Conservation (phyloP, 495 filamentous ascomycete genomes). For the Thermothielavioides terrestris region DNA sequence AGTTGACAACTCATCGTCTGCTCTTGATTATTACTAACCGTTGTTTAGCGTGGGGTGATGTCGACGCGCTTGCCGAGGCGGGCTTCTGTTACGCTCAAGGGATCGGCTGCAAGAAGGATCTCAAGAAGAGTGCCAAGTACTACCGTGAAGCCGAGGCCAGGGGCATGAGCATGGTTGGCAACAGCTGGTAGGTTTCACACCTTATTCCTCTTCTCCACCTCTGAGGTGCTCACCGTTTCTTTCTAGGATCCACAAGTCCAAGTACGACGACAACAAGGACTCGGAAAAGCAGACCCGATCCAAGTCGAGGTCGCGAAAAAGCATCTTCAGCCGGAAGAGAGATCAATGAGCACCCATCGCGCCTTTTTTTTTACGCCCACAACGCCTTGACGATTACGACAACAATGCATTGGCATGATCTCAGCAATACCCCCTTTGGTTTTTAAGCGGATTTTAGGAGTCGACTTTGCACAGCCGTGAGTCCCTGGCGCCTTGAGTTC, state of each 20-base stretch:
- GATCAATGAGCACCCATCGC: neutral
- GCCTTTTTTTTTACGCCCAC: neutral
- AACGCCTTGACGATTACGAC: conserved; percentile 18
- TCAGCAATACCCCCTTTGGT: conserved; percentile 13
- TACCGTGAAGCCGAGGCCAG: conserved; percentile 86
- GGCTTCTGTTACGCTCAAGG: conserved; percentile 85
- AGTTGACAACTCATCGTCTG: conserved; percentile 22
- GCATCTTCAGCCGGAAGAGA: conserved; percentile 34
- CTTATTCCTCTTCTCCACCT: neutral
- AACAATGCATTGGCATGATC: conserved; percentile 9
- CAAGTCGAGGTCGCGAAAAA: conserved; percentile 38
- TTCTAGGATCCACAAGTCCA: conserved; percentile 83
- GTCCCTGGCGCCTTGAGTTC: neutral
- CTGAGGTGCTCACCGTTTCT: neutral
- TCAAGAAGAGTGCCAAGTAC: conserved; percentile 86
- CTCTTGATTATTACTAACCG: conserved; percentile 10
- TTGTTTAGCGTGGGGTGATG: conserved; percentile 74
- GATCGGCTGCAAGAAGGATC: conserved; percentile 83
- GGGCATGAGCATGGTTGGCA: conserved; percentile 95
- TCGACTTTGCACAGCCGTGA: neutral
- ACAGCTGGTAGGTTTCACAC: conserved; percentile 69
- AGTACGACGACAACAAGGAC: conserved; percentile 61
- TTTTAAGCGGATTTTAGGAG: conserved; percentile 11
- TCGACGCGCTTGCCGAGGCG: conserved; percentile 80
- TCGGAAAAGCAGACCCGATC: conserved; percentile 29